Conservation (phyloP, 2,329 filamentous ascomycete genomes). For the Phyllosticta citrichinensis region DNA sequence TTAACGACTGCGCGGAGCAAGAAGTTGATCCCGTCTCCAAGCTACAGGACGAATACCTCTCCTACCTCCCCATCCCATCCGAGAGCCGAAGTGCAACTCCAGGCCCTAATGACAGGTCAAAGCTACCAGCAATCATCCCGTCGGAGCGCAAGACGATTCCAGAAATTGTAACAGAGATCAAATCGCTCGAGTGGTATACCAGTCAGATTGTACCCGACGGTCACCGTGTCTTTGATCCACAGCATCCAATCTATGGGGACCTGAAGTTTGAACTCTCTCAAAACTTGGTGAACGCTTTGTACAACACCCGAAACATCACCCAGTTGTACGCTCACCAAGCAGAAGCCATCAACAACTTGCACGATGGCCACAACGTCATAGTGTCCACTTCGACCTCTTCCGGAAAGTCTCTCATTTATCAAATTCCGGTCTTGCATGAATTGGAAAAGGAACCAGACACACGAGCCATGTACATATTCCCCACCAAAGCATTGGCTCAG, state of each 20-base stretch:
- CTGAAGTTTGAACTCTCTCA: conserved; percentile 82
- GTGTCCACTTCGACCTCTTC: conserved; percentile 93
- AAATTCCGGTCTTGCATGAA: conserved; percentile 81
- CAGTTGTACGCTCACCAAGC: conserved; percentile 86
- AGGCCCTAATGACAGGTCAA: conserved; percentile 21
- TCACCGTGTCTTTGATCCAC: conserved; percentile 80
- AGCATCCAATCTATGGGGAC: conserved; percentile 71
- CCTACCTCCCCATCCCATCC: conserved; percentile 53
- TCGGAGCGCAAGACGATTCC: conserved; percentile 68
- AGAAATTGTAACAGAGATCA: conserved; percentile 78
- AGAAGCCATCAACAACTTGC: conserved; percentile 81
- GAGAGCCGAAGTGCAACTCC: conserved; percentile 34
- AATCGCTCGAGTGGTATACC: conserved; percentile 75
- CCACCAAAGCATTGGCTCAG: conserved; percentile 91
- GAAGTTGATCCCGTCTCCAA: conserved; percentile 56
- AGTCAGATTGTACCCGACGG: conserved; percentile 90
- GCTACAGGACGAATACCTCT: conserved; percentile 49
- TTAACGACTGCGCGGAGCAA: conserved; percentile 61
- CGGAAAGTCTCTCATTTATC: conserved; percentile 96
- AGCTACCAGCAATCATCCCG: conserved; percentile 62
- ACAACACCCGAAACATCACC: conserved; percentile 80
- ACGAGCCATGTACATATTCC: conserved; percentile 94
- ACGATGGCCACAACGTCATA: conserved; percentile 77
- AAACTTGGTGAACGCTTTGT: conserved; percentile 86
- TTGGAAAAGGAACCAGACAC: conserved; percentile 68